Percentiles rank a stretch among this genome's conserved stretches.
These are phyloP conservation scores for Ceratobasidium papillatum DNA, from an alignment of 1,284 basidiomycete genomes.

Conservation along the genomic window DNA sequence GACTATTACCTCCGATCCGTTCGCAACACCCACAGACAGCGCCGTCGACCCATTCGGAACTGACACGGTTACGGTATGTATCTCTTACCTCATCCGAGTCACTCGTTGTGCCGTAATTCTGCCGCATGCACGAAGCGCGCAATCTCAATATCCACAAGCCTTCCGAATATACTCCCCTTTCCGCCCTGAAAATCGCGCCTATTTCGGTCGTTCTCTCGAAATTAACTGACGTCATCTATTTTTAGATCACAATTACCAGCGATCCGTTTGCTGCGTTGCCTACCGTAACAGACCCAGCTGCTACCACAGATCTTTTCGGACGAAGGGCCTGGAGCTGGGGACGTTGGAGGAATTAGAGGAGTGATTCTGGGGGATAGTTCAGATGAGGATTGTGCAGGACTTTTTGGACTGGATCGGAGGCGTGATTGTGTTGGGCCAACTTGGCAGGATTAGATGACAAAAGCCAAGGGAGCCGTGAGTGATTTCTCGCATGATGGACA, in stretches of 20 bases:
- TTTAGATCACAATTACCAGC: slow-evolving; percentile 10
- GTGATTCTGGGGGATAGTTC: not conserved
- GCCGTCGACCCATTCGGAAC: not conserved
- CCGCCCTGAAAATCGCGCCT: not conserved
- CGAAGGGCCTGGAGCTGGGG: not conserved
- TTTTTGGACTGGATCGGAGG: not conserved
- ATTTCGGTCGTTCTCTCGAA: not conserved
- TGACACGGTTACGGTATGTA: slow-evolving; percentile 22
- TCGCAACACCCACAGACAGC: not conserved
- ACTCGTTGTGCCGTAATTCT: not conserved
- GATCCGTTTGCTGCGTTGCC: not conserved
- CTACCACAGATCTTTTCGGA: slow-evolving; percentile 7
- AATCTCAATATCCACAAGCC: not conserved
- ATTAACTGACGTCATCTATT: slow-evolving; percentile 11
- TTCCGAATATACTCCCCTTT: not conserved
- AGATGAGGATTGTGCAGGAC: not conserved
- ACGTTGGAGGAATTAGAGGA: not conserved
- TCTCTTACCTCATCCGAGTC: not conserved
- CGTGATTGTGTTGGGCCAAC: not conserved
- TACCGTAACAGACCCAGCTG: not conserved
- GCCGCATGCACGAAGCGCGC: not conserved
- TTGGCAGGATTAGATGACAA: not conserved
- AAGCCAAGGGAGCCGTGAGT: not conserved
- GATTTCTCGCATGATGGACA: not conserved
- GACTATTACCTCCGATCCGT: not conserved